A percentile compares a stretch with the other conserved stretches of the same genome.
These are phyloP conservation scores for Pseudonectria foliicola DNA, from an alignment of 2,329 filamentous ascomycete species.

Conservation along the genomic window DNA sequence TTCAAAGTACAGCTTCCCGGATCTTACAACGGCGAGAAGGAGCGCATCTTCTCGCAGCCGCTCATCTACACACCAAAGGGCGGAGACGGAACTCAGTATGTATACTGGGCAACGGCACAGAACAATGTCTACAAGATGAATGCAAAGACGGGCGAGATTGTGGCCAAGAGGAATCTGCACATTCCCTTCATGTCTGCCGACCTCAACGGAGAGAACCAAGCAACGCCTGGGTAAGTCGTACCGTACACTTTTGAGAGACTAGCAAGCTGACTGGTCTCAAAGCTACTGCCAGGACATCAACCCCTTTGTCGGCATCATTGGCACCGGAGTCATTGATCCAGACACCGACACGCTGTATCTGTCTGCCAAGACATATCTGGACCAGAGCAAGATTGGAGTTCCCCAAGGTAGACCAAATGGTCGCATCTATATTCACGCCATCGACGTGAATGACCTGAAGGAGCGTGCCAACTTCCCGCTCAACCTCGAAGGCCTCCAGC, in stretches of 20 bases:
- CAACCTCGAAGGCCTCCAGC: conserved; percentile 36
- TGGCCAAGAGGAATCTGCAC: conserved; percentile 40
- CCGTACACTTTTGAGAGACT: too few species aligned
- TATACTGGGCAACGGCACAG: conserved; percentile 50
- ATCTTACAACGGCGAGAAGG: conserved; percentile 39
- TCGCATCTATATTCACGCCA: conserved; percentile 31
- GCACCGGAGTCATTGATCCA: conserved; percentile 40
- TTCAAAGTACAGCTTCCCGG: conserved; percentile 47
- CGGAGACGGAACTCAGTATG: conserved; percentile 38
- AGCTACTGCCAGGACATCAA: conserved; percentile 38
- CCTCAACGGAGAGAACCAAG: conserved; percentile 25
- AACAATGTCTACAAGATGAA: conserved; percentile 52
- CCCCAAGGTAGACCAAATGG: conserved; percentile 28
- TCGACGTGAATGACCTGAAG: conserved; percentile 31
- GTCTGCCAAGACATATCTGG: conserved; percentile 35
- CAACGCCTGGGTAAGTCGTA: too few species aligned
- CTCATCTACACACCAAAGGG: conserved; percentile 41
- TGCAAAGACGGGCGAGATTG: conserved; percentile 44
- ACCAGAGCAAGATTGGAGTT: conserved; percentile 22
- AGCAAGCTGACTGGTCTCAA: too few species aligned
- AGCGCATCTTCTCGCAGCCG: conserved; percentile 48
- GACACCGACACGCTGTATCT: conserved; percentile 37
- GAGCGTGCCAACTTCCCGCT: conserved; percentile 39
- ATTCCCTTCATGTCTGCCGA: conserved; percentile 44
- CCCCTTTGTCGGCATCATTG: conserved; percentile 38